A percentile compares a stretch with the other conserved stretches of the same genome.
phyloP scores from a whole-genome alignment of 495 filamentous ascomycete species.

The Neurospora pannonica region DNA sequence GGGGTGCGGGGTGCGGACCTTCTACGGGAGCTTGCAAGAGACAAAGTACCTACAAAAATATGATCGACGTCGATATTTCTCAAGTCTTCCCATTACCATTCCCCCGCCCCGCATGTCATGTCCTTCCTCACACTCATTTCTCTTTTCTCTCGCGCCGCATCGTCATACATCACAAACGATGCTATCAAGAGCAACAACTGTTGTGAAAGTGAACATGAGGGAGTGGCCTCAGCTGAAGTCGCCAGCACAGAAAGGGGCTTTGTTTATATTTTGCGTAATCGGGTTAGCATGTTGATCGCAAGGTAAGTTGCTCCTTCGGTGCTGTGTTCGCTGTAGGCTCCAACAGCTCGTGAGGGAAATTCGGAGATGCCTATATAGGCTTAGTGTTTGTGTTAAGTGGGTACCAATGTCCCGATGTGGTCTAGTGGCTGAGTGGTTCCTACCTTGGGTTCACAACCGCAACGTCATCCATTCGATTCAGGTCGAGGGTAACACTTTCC shows the following conservation, averaged over 20 bases:
- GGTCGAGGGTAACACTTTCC: background rate
- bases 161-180: background rate
- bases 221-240: background rate
- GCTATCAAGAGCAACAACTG: background rate
- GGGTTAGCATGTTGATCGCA: background rate
- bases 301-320: background rate
- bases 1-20: background rate
- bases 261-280: background rate
- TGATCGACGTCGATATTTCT: background rate
- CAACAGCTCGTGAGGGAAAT: background rate
- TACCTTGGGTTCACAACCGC: background rate
- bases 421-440: background rate
- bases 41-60: background rate
- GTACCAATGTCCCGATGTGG: background rate
- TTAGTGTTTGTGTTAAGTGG: background rate
- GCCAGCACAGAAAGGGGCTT: background rate
- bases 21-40: background rate
- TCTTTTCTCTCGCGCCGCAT: background rate
- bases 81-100: background rate
- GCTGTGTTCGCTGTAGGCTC: background rate
- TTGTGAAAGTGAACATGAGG: background rate
- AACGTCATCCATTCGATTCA: background rate
- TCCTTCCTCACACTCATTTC: background rate
- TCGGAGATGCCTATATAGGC: background rate
- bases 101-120: background rate